Percentiles rank a stretch among this genome's conserved stretches.
phyloP scores from a whole-genome alignment of 108 stramenopile species.

The Pelagomonas calceolata region DNA sequence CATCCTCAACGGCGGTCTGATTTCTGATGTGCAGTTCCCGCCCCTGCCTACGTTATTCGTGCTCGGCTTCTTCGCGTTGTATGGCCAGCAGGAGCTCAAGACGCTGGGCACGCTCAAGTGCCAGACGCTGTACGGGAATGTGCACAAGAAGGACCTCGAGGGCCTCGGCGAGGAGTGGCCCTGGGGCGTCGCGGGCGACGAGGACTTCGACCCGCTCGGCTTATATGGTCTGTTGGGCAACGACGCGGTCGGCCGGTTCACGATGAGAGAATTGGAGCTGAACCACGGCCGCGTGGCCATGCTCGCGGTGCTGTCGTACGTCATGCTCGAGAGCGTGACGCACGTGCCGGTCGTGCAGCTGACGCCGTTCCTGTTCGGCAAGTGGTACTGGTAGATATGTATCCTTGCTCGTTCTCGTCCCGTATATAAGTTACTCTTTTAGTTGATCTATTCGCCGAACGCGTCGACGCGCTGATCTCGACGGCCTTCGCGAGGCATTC shows the following conservation, averaged over 20 bases:
- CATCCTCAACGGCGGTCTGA: conserved; percentile 44
- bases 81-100: not conserved
- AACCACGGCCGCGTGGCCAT: conserved; percentile 65
- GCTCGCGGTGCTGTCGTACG: conserved; percentile 62
- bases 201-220: conserved; percentile 63
- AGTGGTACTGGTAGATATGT: too few relatives aligned
- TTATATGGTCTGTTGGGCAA: conserved; percentile 51
- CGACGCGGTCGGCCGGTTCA: conserved; percentile 60
- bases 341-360: conserved; percentile 41
- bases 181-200: conserved; percentile 67
- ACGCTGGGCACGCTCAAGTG: not conserved
- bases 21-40: conserved; percentile 18
- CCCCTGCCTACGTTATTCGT: not conserved
- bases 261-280: conserved; percentile 57
- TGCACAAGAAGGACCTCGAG: conserved; percentile 45
- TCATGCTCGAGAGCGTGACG: conserved; percentile 31
- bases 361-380: not conserved
- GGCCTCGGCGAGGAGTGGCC: conserved; percentile 62
- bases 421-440: too few relatives aligned
- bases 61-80: not conserved
- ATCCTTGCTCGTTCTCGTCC: too few relatives aligned
- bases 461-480: not conserved
- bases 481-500: conserved; percentile 49
- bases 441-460: too few relatives aligned
- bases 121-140: not conserved